phyloP scores from a whole-genome alignment of 2,329 filamentous ascomycete genomes.

The Fusarium sp. region DNA sequence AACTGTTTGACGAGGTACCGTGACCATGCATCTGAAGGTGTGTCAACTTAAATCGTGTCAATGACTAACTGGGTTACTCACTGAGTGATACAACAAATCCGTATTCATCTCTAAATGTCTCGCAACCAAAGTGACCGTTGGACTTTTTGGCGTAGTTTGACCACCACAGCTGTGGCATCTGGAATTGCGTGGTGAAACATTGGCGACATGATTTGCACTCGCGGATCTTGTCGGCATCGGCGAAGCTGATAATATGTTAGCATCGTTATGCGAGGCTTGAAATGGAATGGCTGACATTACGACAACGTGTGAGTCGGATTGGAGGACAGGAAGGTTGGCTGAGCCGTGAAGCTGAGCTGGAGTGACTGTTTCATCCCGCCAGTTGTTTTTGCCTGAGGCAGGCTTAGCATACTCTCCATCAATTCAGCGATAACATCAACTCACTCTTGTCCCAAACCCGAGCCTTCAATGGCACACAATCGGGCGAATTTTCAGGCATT shows the following conservation, averaged over 20 bases:
- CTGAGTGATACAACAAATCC: conserved; percentile 1
- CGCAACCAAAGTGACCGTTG: conserved; percentile 56
- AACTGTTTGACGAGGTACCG: conserved; percentile 29
- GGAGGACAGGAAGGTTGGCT: neutral
- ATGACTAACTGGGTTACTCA: neutral
- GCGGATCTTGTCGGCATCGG: conserved; percentile 48
- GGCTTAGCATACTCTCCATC: neutral
- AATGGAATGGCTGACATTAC: conserved; percentile 1
- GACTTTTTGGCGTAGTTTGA: conserved; percentile 47
- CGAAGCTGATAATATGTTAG: conserved; percentile 33
- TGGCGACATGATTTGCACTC: conserved; percentile 43
- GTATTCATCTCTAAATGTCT: conserved; percentile 44
- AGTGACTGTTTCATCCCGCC: neutral
- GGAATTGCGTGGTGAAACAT: conserved; percentile 34
- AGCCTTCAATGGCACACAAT: neutral
- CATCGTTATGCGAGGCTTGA: accelerated
- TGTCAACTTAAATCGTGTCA: neutral
- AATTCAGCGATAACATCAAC: neutral
- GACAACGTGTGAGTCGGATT: conserved; percentile 19
- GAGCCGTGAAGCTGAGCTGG: neutral
- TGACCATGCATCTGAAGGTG: conserved; percentile 20
- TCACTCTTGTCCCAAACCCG: conserved; percentile 22
- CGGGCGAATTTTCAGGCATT: neutral
- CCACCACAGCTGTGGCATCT: conserved; percentile 50
- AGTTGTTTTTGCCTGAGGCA: neutral